phyloP scores from a whole-genome alignment of 306 rosid species.

The Elaeagnus macrophylla region DNA sequence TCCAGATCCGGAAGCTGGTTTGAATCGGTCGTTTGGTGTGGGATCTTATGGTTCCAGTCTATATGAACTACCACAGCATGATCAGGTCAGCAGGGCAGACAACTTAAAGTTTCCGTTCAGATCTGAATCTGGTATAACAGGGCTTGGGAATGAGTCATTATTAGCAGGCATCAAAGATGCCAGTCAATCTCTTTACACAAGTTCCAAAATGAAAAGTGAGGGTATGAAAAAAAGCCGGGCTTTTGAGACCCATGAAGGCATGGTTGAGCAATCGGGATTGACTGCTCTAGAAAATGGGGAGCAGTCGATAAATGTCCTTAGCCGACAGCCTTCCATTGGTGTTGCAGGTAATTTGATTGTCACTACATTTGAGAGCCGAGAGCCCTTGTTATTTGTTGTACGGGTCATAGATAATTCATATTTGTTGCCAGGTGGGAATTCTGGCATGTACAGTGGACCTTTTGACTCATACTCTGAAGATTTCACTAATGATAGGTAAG shows the following conservation, averaged over 20 bases:
- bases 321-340: conserved; percentile 32
- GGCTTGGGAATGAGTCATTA: conserved; percentile 19
- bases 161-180: conserved; percentile 23
- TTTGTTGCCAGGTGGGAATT: conserved; percentile 21
- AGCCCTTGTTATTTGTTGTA: neutral
- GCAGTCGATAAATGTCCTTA: conserved; percentile 22
- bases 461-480: conserved; percentile 32
- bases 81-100: conserved; percentile 19
- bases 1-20: conserved; percentile 31
- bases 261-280: conserved; percentile 32
- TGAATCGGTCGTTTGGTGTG: conserved; percentile 27
- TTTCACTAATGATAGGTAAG: conserved; percentile 33
- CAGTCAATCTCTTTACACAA: conserved; percentile 20
- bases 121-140: conserved; percentile 25
- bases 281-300: conserved; percentile 28
- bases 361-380: neutral
- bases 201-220: conserved; percentile 26
- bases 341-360: conserved; percentile 20
- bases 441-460: conserved; percentile 22
- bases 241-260: conserved; percentile 32
- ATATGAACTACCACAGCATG: conserved; percentile 25
- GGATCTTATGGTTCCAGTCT: conserved; percentile 37
- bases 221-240: conserved; percentile 22
- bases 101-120: conserved; percentile 26
- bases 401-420: neutral